Evolutionary conservation across 2,329 filamentous ascomycete species (phyloP), one percentile per base, ranked within the genome.

Genomic region (Fusarium sp.): DNA sequence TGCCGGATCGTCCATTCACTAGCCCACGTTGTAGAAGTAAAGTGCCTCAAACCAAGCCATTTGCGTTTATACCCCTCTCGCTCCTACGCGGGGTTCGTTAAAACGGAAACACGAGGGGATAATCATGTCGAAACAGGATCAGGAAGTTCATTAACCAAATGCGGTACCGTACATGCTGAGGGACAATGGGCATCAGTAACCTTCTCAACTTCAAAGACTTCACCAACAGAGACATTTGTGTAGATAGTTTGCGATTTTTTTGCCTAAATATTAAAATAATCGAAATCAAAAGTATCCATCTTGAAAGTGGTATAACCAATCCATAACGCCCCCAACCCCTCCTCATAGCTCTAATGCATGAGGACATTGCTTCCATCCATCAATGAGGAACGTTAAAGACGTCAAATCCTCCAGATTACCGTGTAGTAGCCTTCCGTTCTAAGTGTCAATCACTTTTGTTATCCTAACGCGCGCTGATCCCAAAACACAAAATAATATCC

Each of bases 371-470:
- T 65, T 66, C 31, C 60, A 67, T 62, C 67, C 64, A 73, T 65
- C 60, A 66, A 60, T 67, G 67, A 75, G 69, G 70, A 68, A 73
- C 64, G 68, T 71, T 59, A 70, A 61, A 66, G 61, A 68, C 61
- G 64, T 74, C 35, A 54, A 60, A 63, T 67, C 74, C 72, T 76
- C 74, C 72, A 69, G 70, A 77, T 77, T 77, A 77, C 75, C 75
- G 75, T 64, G 75, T 74, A 77, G 75, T 77, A 77, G 69, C 74
- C 68, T 50, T 67, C 75, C 70, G 53, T 71, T 77, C 75, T 77
- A 77, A 77, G 70, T 74, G 75, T 60, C 60, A 75, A 75, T 75
- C 70, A 76, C 73, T 77, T 77, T 77, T 77, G 68, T 73, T 77
- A 74, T 77, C 75, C 75, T 58, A 71, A 69, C 65, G 67, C 67